These are phyloP conservation scores for Caryopteris hybrid DNA, from an alignment of 305 asterid species.

Conservation along the genomic window DNA sequence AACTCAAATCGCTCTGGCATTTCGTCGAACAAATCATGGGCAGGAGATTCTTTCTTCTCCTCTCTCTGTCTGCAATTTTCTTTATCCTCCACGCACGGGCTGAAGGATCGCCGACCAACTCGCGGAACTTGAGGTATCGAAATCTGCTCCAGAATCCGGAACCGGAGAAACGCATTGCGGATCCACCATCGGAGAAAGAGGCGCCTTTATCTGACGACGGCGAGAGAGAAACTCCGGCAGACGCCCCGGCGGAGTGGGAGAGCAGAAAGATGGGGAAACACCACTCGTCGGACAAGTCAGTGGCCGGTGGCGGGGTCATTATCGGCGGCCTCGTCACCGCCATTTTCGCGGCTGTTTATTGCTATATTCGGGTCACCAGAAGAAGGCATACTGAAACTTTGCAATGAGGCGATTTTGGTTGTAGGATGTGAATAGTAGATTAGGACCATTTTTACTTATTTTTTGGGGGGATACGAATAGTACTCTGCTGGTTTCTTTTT, in stretches of 20 bases:
- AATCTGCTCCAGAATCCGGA: constrained; percentile 18
- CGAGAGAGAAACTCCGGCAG: constrained; percentile 26
- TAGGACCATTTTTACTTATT: background rate
- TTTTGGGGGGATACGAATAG: too few relatives aligned
- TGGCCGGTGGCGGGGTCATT: constrained; percentile 71
- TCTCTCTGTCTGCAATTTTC: constrained; percentile 35
- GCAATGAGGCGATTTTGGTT: background rate
- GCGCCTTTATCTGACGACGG: constrained; percentile 10
- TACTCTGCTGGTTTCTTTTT: too few relatives aligned
- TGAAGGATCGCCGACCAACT: constrained; percentile 5
- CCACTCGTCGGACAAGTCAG: constrained; percentile 49
- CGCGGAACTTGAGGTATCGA: background rate
- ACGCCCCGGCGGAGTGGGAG: constrained; percentile 41
- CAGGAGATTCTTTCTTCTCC: constrained; percentile 17
- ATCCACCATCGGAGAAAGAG: constrained; percentile 31
- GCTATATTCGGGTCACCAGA: constrained; percentile 74
- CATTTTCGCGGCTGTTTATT: constrained; percentile 62
- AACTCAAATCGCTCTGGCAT: background rate
- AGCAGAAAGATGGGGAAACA: constrained; percentile 33
- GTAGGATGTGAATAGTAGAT: constrained; percentile 21
- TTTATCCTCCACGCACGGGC: constrained; percentile 23
- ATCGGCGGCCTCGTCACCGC: constrained; percentile 76
- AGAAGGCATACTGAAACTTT: constrained; percentile 13
- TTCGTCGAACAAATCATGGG: constrained; percentile 34
- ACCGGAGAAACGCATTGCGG: constrained; percentile 26